phyloP scores from a whole-genome alignment of 495 filamentous ascomycete species.

The Penicillium canariense region DNA sequence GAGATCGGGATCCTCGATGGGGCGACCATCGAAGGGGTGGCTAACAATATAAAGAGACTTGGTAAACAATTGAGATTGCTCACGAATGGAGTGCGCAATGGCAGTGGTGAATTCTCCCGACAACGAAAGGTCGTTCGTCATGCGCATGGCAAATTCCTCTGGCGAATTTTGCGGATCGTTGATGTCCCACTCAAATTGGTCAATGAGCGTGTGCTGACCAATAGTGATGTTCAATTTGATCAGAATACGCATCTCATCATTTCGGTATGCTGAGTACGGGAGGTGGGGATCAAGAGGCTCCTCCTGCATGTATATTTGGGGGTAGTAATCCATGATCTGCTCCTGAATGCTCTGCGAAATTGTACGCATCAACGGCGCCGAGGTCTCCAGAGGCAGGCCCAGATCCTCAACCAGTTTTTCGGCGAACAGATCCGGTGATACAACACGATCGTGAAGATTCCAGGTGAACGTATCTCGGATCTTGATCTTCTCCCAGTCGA shows the following conservation, averaged over 20 bases:
- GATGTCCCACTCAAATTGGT: conserved; percentile 99
- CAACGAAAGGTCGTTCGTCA: conserved; percentile 87
- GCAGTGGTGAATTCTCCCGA: conserved; percentile 96
- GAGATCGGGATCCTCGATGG: conserved; percentile 87
- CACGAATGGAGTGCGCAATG: conserved; percentile 94
- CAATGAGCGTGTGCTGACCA: conserved; percentile 87
- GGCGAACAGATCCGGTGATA: conserved; percentile 76
- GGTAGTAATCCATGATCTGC: conserved; percentile 89
- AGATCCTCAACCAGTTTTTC: conserved; percentile 90
- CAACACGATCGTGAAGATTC: conserved; percentile 89
- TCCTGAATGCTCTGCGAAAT: conserved; percentile 79
- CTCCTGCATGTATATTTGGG: conserved; percentile 84
- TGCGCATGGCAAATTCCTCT: conserved; percentile 86
- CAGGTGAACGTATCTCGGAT: conserved; percentile 97
- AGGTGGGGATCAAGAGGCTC: conserved; percentile 86
- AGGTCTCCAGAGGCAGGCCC: conserved; percentile 66
- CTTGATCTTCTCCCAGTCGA: conserved; percentile 94
- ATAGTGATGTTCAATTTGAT: conserved; percentile 98
- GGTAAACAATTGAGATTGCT: conserved; percentile 91
- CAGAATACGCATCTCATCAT: conserved; percentile 96
- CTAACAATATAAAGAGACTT: conserved; percentile 89
- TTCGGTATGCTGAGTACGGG: conserved; percentile 92
- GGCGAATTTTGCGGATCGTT: conserved; percentile 91
- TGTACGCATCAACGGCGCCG: conserved; percentile 65
- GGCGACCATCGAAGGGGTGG: conserved; percentile 92